Conservation (phyloP, 2,329 filamentous ascomycete species). For the Epichloe coenophiala region DNA sequence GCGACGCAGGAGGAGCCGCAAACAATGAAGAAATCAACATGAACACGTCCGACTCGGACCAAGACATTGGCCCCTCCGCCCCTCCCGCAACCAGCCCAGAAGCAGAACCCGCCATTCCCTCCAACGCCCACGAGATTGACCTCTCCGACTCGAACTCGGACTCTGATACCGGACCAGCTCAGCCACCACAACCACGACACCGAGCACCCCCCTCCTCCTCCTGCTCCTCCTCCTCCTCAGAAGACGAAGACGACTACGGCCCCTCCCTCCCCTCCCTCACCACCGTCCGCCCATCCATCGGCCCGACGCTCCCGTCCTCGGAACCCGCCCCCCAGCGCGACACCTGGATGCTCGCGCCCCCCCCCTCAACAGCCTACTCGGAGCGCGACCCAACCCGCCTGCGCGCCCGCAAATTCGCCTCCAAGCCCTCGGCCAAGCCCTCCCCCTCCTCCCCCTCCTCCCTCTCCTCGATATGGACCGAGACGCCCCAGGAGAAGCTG, state of each 20-base stretch:
- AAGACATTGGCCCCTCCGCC: conserved; percentile 24
- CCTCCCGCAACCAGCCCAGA: conserved; percentile 8
- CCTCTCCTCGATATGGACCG: conserved; percentile 70
- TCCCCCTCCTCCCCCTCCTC: background rate
- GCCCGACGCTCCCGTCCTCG: conserved; percentile 20
- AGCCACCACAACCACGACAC: conserved; percentile 22
- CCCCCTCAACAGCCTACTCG: conserved; percentile 34
- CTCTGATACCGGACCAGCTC: background rate
- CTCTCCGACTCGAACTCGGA: conserved; percentile 11
- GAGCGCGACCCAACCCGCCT: conserved; percentile 74
- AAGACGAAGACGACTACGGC: conserved; percentile 40
- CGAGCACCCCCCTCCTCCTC: conserved; percentile 21
- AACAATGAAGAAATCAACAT: conserved; percentile 27
- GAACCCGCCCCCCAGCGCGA: conserved; percentile 50
- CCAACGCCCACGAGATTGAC: background rate
- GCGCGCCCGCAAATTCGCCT: conserved; percentile 70
- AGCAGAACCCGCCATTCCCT: background rate
- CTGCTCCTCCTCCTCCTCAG: conserved; percentile 27
- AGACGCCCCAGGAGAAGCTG: conserved; percentile 80
- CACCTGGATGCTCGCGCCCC: conserved; percentile 70
- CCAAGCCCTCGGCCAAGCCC: conserved; percentile 28
- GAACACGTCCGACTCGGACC: conserved; percentile 18
- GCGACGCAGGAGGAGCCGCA: background rate
- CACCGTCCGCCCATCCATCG: conserved; percentile 30
- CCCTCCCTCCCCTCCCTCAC: conserved; percentile 38